A percentile compares a stretch with the other conserved stretches of the same genome.
These are phyloP conservation scores for Blastocystis sp. DNA, from an alignment of 352 stramenopile species.

Conservation along the genomic window DNA sequence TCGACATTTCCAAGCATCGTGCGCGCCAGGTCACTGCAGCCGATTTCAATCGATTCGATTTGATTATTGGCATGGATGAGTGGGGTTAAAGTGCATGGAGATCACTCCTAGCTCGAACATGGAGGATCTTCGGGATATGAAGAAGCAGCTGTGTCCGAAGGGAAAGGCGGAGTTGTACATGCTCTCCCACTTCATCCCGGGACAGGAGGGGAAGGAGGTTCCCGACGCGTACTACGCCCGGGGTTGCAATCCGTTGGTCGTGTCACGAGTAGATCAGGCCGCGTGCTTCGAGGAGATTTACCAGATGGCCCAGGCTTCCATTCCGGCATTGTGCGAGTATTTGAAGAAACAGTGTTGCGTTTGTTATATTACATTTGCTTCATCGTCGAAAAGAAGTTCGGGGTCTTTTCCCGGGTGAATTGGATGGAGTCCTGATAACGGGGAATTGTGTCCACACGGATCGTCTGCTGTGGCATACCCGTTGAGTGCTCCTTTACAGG, in stretches of 20 bases:
- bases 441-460: neutral
- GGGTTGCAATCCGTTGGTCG: neutral
- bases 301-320: constrained; percentile 8
- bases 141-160: constrained; percentile 43
- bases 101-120: constrained; percentile 51
- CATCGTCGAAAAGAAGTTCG: neutral
- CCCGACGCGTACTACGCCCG: constrained; percentile 67
- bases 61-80: constrained; percentile 65
- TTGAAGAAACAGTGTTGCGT: constrained; percentile 39
- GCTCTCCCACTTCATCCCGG: constrained; percentile 63
- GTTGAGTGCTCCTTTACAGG: neutral
- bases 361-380: constrained; percentile 25
- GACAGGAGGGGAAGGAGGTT: constrained; percentile 48
- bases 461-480: neutral
- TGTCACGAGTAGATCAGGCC: constrained; percentile 31
- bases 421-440: constrained; percentile 45
- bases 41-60: constrained; percentile 64
- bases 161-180: constrained; percentile 45
- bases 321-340: constrained; percentile 5
- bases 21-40: constrained; percentile 35
- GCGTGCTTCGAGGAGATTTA: constrained; percentile 69
- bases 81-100: neutral
- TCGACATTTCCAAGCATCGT: constrained; percentile 67
- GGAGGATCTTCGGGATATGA: constrained; percentile 65
- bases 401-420: neutral